phyloP scores from a whole-genome alignment of 2,329 filamentous ascomycete species.

The Beauveria caledonica region DNA sequence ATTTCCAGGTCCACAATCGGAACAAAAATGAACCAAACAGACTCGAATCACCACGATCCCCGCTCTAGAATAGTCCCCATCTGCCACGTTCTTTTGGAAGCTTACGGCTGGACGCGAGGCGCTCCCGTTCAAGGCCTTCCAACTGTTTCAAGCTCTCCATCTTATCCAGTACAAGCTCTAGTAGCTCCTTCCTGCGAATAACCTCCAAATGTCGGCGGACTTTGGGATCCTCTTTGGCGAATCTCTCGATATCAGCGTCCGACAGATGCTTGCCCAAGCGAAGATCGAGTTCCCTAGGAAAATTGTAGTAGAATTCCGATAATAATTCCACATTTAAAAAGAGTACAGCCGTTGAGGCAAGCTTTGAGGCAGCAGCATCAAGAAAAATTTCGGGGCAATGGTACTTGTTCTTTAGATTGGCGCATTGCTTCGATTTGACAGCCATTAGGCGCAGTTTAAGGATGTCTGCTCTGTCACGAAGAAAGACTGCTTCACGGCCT shows the following conservation, averaged over 20 bases:
- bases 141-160: constrained; percentile 86
- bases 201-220: constrained; percentile 84
- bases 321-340: constrained; percentile 97
- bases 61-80: constrained; percentile 41
- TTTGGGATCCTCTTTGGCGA: constrained; percentile 88
- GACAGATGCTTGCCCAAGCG: constrained; percentile 75
- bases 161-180: constrained; percentile 90
- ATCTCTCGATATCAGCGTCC: constrained; percentile 74
- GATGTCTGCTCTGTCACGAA: constrained; percentile 82
- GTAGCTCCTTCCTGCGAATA: constrained; percentile 81
- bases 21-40: not conserved
- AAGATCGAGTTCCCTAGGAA: constrained; percentile 83
- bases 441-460: constrained; percentile 85
- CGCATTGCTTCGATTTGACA: constrained; percentile 85
- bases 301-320: constrained; percentile 96
- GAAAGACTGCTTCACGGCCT: constrained; percentile 91
- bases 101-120: constrained; percentile 20
- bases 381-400: constrained; percentile 95
- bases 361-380: constrained; percentile 91
- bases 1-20: not conserved
- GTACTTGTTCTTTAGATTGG: constrained; percentile 80
- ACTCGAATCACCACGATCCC: not conserved
- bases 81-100: constrained; percentile 34
- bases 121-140: constrained; percentile 62
- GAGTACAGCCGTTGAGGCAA: constrained; percentile 88